Conservation (phyloP, 2,329 filamentous ascomycete species). For the Fusarium beomiforme region DNA sequence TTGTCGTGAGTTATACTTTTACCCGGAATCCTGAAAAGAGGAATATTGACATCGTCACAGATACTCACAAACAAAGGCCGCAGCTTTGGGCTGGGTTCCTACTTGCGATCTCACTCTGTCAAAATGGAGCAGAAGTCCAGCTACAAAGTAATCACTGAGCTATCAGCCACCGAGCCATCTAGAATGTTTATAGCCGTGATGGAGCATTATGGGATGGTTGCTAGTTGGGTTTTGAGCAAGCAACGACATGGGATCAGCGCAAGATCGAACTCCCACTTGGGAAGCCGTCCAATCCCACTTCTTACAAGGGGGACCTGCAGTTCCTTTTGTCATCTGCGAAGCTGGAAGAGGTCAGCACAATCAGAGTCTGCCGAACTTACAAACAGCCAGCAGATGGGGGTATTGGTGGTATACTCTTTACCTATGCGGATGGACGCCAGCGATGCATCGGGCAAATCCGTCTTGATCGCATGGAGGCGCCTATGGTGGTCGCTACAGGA, state of each 20-base stretch:
- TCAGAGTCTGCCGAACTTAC: neutral
- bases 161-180: neutral
- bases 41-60: neutral
- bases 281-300: neutral
- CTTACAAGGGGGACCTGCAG: accelerated
- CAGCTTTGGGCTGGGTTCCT: neutral
- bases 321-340: neutral
- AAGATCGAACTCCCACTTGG: no score
- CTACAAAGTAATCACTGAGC: neutral
- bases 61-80: neutral
- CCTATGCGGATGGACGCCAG: neutral
- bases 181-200: neutral
- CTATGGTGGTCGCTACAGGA: accelerated
- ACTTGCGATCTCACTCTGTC: neutral
- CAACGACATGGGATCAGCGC: accelerated
- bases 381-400: accelerated
- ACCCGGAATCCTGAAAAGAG: neutral
- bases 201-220: neutral
- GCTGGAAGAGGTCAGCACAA: neutral
- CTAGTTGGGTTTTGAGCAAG: neutral
- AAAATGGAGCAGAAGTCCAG: neutral
- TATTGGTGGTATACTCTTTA: neutral
- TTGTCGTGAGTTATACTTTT: neutral
- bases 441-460: neutral
- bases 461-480: neutral